Percentiles rank a stretch among this genome's conserved stretches.
These are phyloP conservation scores for Dalbergia cochinchinensis DNA, from an alignment of 306 rosid species.

Conservation along the genomic window DNA sequence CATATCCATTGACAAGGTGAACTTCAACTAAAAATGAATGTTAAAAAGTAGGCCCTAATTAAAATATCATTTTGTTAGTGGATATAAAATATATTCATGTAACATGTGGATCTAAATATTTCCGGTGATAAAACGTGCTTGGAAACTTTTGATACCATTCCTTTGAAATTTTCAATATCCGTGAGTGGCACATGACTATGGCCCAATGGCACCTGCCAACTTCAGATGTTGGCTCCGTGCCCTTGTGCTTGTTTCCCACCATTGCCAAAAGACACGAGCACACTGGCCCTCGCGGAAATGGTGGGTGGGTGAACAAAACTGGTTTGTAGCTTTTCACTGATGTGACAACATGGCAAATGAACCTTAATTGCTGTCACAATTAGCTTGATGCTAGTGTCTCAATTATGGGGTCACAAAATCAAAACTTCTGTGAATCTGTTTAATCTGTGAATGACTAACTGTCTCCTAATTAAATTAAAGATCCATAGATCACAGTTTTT, in stretches of 20 bases:
- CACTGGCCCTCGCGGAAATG: neutral
- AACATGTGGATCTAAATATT: too few species aligned
- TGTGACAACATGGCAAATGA: conserved; percentile 27
- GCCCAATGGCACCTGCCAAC: conserved; percentile 29
- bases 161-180: conserved; percentile 11
- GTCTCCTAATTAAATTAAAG: neutral
- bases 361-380: neutral
- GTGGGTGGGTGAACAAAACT: conserved; percentile 13
- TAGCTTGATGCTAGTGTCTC: neutral
- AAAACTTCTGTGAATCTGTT: neutral
- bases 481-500: neutral
- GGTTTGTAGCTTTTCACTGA: conserved; percentile 27
- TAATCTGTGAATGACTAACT: neutral
- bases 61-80: too few species aligned
- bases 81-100: too few species aligned
- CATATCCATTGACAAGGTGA: too few species aligned
- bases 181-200: neutral
- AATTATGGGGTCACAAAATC: conserved; percentile 5
- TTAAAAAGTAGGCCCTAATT: too few species aligned
- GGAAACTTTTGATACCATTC: neutral
- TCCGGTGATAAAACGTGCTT: too few species aligned
- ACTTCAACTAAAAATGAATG: too few species aligned
- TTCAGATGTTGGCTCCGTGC: neutral
- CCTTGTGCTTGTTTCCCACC: neutral
- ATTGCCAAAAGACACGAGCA: neutral